Evolutionary conservation across 768 basidiomycete species (phyloP), one percentile per base, ranked within the genome.

Genomic region (Serendipita sp.): DNA sequence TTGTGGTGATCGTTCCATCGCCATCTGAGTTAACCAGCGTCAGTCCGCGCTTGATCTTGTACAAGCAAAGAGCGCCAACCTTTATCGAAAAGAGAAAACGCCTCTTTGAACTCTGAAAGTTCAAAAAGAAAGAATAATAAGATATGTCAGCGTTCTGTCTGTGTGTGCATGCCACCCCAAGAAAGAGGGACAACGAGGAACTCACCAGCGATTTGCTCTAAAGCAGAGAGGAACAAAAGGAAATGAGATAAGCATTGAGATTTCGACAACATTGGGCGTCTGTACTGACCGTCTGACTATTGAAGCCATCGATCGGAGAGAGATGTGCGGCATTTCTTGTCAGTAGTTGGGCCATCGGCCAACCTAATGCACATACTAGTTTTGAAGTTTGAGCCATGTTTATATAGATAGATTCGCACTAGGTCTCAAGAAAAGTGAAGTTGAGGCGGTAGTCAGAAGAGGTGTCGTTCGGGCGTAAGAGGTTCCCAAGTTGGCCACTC

Each of bases 1-100:
- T 53, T 13, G 76, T 75, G 55, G 77, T 77, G 72, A 79, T 79
- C 48, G 75, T 77, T 66, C 78, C 78, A 72, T 79, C 78, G 66
- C 76, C 76, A 62, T 79, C 78, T 78, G 65, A 0, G 44, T 11
- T 8, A n/a, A 3, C 23, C 23, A 23, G 23, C 13, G 27, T 23
- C 31, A 23, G 43, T 34, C 16, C 45, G 46, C 45, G 16, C 11
- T 15, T 10, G 5, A 23, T 46, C 37, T 15, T 40, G 16, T 27
- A 44, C 31, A 33, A 29, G 46, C 23, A 23, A 23, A 15, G 15
- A 16, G 4, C 27, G 71, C 72, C 48, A 55, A 75, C 74, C 71
- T 64, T 75, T 76, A 70, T 76, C 75, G 67, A 78, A 78, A 46
- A 78, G 73, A 58, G 75, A 76, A 76, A 78, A 78, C 46, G 78